phyloP scores from a whole-genome alignment of 1,284 basidiomycete genomes.

The Heimioporus retisporus region DNA sequence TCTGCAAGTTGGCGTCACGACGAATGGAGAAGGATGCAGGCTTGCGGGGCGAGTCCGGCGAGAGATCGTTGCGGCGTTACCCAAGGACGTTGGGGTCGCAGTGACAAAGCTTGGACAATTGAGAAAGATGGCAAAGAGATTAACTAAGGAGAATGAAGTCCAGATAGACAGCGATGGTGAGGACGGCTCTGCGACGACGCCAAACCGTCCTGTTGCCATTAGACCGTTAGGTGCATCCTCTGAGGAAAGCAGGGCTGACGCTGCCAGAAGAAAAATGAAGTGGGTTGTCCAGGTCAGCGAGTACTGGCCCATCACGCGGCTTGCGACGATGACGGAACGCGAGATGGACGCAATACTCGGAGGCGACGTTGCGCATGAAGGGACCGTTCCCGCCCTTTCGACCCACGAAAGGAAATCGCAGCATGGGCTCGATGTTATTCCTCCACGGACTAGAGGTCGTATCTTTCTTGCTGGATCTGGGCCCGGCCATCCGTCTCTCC shows the following conservation, averaged over 20 bases:
- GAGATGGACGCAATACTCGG: constrained; percentile 79
- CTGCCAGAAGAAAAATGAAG: constrained; percentile 74
- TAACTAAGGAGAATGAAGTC: no score
- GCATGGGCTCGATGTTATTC: constrained; percentile 33
- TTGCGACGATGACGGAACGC: constrained; percentile 73
- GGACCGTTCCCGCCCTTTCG: constrained; percentile 5
- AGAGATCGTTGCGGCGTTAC: constrained; percentile 84
- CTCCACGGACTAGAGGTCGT: constrained; percentile 56
- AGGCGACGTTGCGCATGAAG: constrained; percentile 43
- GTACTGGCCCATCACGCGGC: constrained; percentile 90
- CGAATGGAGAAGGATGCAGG: constrained; percentile 94
- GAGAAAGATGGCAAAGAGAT: constrained; percentile 43
- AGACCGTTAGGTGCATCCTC: constrained; percentile 1
- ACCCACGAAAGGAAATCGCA: constrained; percentile 31
- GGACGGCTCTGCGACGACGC: constrained; percentile 68
- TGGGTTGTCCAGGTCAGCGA: constrained; percentile 96
- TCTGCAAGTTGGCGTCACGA: constrained; percentile 91
- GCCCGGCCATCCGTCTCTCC: constrained; percentile 93
- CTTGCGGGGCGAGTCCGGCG: constrained; percentile 85
- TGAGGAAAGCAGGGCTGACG: constrained; percentile 62
- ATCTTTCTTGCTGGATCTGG: constrained; percentile 96
- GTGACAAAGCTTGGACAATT: constrained; percentile 83
- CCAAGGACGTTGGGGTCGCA: constrained; percentile 81
- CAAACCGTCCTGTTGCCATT: constrained; percentile 86
- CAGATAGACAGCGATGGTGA: constrained; percentile 53